A percentile compares a stretch with the other conserved stretches of the same genome.
Evolutionary conservation across 2,329 filamentous ascomycete genomes (phyloP).

Genomic region (Phaeosphaeria sp.): DNA sequence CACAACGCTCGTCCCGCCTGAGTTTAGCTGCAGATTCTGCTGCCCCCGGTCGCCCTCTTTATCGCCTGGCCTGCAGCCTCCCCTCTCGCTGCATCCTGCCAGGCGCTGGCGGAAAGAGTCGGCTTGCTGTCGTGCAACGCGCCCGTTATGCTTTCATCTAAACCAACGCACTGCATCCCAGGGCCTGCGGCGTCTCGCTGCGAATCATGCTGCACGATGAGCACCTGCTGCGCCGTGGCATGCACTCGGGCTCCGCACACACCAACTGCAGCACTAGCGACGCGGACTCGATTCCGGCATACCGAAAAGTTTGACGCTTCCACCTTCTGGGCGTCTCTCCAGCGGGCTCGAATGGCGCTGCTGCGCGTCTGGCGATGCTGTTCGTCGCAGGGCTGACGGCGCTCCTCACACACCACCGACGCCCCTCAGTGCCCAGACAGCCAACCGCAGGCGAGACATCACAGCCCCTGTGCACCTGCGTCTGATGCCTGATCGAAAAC

Average conservation of each 20-base stretch:
- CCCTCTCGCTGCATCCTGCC: conserved; percentile 10
- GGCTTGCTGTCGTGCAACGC: conserved; percentile 33
- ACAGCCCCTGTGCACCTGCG: conserved; percentile 8
- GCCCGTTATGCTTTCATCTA: conserved; percentile 38
- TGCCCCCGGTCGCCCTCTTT: conserved; percentile 13
- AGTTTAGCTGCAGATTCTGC: conserved; percentile 30
- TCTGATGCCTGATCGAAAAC: conserved; percentile 26
- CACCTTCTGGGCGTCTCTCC: conserved; percentile 23
- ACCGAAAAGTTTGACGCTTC: conserved; percentile 24
- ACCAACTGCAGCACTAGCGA: conserved; percentile 9
- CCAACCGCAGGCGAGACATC: background rate
- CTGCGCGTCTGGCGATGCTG: conserved; percentile 2
- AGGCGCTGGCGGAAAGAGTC: conserved; percentile 33
- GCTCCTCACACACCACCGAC: background rate
- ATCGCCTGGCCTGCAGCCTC: conserved; percentile 15
- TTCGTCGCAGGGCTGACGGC: conserved; percentile 25
- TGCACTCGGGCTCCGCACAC: conserved; percentile 23
- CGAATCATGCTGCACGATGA: conserved; percentile 31
- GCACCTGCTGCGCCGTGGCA: conserved; percentile 22
- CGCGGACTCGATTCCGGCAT: conserved; percentile 23
- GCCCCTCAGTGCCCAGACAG: background rate
- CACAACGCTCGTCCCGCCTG: conserved; percentile 28
- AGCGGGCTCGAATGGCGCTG: conserved; percentile 26
- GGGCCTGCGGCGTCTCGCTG: conserved; percentile 25
- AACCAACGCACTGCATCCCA: conserved; percentile 26